Conservation (phyloP, 768 basidiomycete species). For the Ramaria sp. region DNA sequence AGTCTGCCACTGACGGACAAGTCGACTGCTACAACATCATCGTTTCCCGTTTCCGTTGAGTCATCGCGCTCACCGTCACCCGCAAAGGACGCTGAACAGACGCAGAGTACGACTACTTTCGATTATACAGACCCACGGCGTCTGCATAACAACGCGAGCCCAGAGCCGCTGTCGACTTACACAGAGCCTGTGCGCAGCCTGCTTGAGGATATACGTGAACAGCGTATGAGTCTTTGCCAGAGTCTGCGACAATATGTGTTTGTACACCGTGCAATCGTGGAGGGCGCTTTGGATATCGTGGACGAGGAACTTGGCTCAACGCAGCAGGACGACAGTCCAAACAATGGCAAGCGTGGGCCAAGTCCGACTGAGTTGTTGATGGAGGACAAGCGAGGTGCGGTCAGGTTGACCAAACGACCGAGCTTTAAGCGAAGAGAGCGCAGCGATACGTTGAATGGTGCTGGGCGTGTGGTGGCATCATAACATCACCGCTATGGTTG, state of each 20-base stretch:
- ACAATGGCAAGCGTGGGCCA: constrained; percentile 50
- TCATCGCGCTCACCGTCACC: constrained; percentile 6
- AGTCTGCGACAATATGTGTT: constrained; percentile 92
- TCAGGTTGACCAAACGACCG: constrained; percentile 52
- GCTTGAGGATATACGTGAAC: constrained; percentile 89
- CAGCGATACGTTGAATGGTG: constrained; percentile 3
- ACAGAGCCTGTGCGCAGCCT: constrained; percentile 73
- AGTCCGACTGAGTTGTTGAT: constrained; percentile 62
- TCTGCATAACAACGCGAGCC: constrained; percentile 41
- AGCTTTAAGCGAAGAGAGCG: constrained; percentile 44
- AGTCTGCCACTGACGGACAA: background rate
- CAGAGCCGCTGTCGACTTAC: constrained; percentile 50
- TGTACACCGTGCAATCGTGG: constrained; percentile 77
- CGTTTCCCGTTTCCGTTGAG: constrained; percentile 5
- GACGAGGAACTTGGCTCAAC: constrained; percentile 46
- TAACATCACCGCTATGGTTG: background rate
- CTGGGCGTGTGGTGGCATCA: background rate
- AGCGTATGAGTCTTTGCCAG: constrained; percentile 94
- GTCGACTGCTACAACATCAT: constrained; percentile 3
- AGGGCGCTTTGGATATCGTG: constrained; percentile 66
- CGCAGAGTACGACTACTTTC: constrained; percentile 16
- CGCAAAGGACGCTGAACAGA: background rate
- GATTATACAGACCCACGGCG: constrained; percentile 56
- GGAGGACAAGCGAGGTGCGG: constrained; percentile 48
- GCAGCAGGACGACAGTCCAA: background rate